Evolutionary conservation across 2,329 filamentous ascomycete genomes (phyloP).

Genomic region (Metarhizium album): DNA sequence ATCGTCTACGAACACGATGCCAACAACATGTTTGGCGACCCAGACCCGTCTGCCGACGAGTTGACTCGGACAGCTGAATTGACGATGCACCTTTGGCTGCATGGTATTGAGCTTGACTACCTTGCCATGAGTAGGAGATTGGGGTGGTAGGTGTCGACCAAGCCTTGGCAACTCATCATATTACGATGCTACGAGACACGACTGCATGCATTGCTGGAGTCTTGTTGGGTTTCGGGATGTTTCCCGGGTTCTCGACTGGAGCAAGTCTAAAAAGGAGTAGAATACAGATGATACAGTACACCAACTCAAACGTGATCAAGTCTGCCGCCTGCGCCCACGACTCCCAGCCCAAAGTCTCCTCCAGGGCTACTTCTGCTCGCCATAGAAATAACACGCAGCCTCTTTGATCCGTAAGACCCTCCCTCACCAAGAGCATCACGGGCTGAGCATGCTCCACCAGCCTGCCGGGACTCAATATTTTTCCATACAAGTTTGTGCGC

Average conservation of each 20-base stretch:
- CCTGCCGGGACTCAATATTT: too few species aligned
- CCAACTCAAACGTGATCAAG: background rate
- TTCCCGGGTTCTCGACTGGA: background rate
- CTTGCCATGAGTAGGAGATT: background rate
- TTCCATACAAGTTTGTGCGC: slow-evolving; percentile 16
- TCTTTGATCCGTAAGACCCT: slow-evolving; percentile 3
- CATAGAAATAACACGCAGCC: background rate
- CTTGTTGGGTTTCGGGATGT: background rate
- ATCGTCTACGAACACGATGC: slow-evolving; percentile 8
- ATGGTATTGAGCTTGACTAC: slow-evolving; percentile 7
- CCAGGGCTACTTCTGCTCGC: background rate
- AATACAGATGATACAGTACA: background rate
- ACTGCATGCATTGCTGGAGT: background rate
- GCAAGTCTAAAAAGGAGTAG: background rate
- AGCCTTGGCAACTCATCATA: background rate
- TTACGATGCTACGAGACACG: background rate
- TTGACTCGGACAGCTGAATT: slow-evolving; percentile 2
- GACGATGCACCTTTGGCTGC: slow-evolving; percentile 7
- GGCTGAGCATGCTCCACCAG: slow-evolving; percentile 21
- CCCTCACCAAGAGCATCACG: background rate
- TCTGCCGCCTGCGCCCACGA: background rate
- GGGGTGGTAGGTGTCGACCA: background rate
- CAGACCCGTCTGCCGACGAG: slow-evolving; percentile 1
- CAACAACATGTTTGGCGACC: slow-evolving; percentile 1
- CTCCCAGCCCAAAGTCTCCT: background rate